Base-by-base conservation (phyloP, 306 rosid genomes). In the Coriaria nepalensis region DNA sequence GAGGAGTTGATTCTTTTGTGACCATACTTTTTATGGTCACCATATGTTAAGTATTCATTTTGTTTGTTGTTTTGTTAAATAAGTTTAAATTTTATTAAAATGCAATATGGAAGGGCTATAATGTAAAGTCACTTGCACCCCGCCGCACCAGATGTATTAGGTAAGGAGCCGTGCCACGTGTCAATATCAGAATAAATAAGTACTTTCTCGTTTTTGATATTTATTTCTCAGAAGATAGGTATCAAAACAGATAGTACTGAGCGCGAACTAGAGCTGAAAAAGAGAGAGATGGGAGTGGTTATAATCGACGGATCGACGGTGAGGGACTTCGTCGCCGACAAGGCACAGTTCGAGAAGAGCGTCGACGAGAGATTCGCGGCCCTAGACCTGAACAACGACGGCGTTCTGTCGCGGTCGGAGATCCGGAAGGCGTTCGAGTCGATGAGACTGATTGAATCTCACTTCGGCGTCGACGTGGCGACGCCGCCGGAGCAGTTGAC, bases 271-370 rank as follows among this genome's bases (percentile, higher is more conserved):
- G 29, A 20, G 29, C 2, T 3, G 29, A 20, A 20, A 0, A 4
- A 50, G 12, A 32, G 2, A 49, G 41, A 12, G 35, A 69, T 74
- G 81, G 77, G 70, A 4, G 81, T 74, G 36, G 76, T 74, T 34
- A 61, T 87, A 7, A 80, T 87, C 5, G 96, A 87, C 77, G 94
- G 96, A 14, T 64, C 73, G 5, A 82, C 96, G 10, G 94, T 87
- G 29, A 34, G 63, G n/a, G 83, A 87, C 56, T 87, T 87, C 71
- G 82, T 80, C 6, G 53, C 13, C 63, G 66, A 83, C 58, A 77
- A 69, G 7, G 13, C 61, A 0, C 64, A 57, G 20, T 87, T 87
- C 78, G 56, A 68, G 13, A 71, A 73, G 60, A 68, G 81, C 76
- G 72, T 80, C 2, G 77, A 80, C 57, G 82, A 70, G 5, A 71